Conservation (phyloP, 2,329 filamentous ascomycete genomes). For the Sclerotiophoma versabilis region DNA sequence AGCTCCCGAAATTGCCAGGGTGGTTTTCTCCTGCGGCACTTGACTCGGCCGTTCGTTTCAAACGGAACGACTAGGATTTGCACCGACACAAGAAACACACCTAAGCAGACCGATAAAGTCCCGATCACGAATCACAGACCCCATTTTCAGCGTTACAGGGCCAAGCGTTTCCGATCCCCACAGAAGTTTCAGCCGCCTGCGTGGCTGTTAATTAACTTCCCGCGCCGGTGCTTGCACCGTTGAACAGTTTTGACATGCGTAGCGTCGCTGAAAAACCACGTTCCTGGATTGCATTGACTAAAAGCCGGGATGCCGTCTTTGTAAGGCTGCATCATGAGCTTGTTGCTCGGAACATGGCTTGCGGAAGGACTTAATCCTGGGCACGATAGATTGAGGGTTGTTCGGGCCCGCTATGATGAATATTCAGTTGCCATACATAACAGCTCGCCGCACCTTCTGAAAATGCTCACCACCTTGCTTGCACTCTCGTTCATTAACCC, state of each 20-base stretch:
- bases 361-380: constrained; percentile 16
- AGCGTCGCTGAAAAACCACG: constrained; percentile 19
- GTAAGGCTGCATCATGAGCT: constrained; percentile 20
- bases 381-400: constrained; percentile 28
- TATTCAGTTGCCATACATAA: constrained; percentile 23
- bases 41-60: constrained; percentile 30
- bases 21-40: constrained; percentile 9
- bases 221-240: constrained; percentile 24
- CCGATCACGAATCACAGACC: constrained; percentile 18
- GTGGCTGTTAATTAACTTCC: constrained; percentile 35
- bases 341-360: constrained; percentile 15
- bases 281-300: constrained; percentile 24
- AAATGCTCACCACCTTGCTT: constrained; percentile 18
- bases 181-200: constrained; percentile 21
- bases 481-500: constrained; percentile 19
- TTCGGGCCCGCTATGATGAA: constrained; percentile 22
- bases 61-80: constrained; percentile 22
- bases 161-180: constrained; percentile 16
- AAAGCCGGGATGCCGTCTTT: constrained; percentile 12
- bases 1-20: constrained; percentile 13
- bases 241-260: constrained; percentile 25
- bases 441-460: not conserved
- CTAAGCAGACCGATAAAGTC: constrained; percentile 20
- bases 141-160: constrained; percentile 4
- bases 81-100: constrained; percentile 20